Evolutionary conservation across 331 rosid genomes (phyloP).

Genomic region (Dryas integrifolia): DNA sequence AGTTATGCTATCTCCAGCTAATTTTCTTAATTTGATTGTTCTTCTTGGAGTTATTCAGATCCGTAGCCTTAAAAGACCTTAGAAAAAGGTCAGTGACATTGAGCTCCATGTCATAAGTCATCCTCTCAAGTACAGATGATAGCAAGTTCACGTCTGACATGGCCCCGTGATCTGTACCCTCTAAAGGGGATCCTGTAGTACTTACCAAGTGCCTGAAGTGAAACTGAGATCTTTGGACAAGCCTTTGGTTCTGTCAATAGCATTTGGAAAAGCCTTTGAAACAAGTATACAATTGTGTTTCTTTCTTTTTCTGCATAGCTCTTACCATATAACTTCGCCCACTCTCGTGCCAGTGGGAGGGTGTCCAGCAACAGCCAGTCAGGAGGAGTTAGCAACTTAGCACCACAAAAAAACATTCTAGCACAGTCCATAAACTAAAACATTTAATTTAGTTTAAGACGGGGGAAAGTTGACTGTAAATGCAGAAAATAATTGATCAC

Average conservation of each 20-base stretch:
- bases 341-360: neutral
- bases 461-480: too few species aligned
- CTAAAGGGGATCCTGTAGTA: neutral
- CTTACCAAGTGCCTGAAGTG: conserved; percentile 1
- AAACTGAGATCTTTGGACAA: neutral
- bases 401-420: too few species aligned
- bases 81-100: neutral
- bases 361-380: conserved; percentile 13
- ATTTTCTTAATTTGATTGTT: too few species aligned
- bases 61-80: neutral
- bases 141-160: conserved; percentile 1
- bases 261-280: neutral
- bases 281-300: neutral
- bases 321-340: neutral
- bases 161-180: conserved; percentile 4
- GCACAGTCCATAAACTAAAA: too few species aligned
- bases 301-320: neutral
- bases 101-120: conserved; percentile 12
- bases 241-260: neutral
- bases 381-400: neutral
- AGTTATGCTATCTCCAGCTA: neutral
- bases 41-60: neutral
- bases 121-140: neutral
- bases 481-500: too few species aligned
- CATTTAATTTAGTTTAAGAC: too few species aligned